A percentile compares a stretch with the other conserved stretches of the same genome.
phyloP scores from a whole-genome alignment of 1,139 yeast species.

The Hemisphaericaspora xylofermentans region DNA sequence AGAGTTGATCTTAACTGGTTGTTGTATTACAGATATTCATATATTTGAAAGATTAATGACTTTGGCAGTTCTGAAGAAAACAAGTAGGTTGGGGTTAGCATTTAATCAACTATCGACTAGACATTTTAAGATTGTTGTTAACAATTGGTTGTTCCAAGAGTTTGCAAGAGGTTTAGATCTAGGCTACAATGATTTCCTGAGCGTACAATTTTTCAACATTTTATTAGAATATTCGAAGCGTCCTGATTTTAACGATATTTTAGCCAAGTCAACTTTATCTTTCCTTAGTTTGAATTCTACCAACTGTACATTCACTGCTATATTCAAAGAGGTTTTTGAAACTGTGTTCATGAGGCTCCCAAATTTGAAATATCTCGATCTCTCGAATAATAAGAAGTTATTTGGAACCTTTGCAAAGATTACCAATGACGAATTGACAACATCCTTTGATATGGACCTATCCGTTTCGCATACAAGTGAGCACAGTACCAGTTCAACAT shows the following conservation, averaged over 20 bases:
- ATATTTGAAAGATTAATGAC: conserved; percentile 59
- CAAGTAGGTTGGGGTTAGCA: conserved; percentile 65
- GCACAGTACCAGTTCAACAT: conserved; percentile 1
- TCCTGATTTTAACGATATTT: conserved; percentile 19
- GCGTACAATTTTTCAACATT: conserved; percentile 27
- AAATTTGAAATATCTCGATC: conserved; percentile 59
- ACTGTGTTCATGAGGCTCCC: conserved; percentile 41
- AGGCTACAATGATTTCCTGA: conserved; percentile 66
- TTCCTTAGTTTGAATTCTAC: conserved; percentile 76
- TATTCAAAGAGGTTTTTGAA: conserved; percentile 35
- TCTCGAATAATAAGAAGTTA: conserved; percentile 62
- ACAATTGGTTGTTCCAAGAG: conserved; percentile 36
- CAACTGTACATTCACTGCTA: conserved; percentile 39
- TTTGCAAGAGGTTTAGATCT: conserved; percentile 59
- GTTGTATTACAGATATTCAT: conserved; percentile 56
- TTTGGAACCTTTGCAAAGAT: conserved; percentile 33
- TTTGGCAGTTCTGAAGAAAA: conserved; percentile 50
- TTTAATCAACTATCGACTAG: conserved; percentile 56
- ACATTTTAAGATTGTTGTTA: conserved; percentile 51
- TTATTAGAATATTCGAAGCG: conserved; percentile 23
- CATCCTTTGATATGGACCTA: conserved; percentile 1
- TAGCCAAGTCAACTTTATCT: conserved; percentile 38
- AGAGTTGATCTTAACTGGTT: conserved; percentile 69
- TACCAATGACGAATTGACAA: conserved; percentile 3
- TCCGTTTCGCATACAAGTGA: not conserved